Base-by-base conservation (phyloP, 805 yeast genomes). In the Diddensiella caesifluorescens region DNA sequence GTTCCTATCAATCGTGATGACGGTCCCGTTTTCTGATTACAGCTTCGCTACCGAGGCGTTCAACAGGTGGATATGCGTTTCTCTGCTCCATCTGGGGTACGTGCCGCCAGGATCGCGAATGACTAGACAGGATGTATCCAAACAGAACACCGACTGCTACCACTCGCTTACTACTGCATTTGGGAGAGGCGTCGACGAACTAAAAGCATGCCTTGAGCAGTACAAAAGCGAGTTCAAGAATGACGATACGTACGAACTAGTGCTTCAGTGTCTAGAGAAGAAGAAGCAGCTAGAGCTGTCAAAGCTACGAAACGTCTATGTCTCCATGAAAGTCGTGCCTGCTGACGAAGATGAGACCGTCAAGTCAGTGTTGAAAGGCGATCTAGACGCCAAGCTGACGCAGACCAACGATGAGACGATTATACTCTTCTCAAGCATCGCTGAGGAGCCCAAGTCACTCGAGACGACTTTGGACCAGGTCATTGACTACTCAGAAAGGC, bases 1-100 rank as follows among this genome's bases (percentile, higher is more conserved):
- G 31, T 41, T 22, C 13, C 35, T 41, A 7, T 21, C 21, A 15
- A 22, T 44, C 10, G 34, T 22, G 18, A 38, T 42, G 34, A 21
- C 35, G 16, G 16, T 23, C 18, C 25, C 31, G 15, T 20, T 15
- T 7, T 7, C 23, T 7, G 22, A 23, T 13, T 16, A 5, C 32
- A 22, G 7, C 16, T 16, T 27, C 18, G 18, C 18, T n/a, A 13
- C 3, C n/a, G 30, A 13, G 13, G 39, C 39, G 7, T 12, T 12
- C 16, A 9, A 22, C 3, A 35, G 25, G 13, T 25, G 23, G 39
- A 22, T 22, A 7, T 37, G 16, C 34, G 22, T 37, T n/a, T 28
- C 29, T 9, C 9, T 37, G 16, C 32, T 29, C 7, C 32, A 19
- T 9, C 7, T 13, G 7, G 32, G 32, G 19, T 6, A 7, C 15